Evolutionary conservation across 2,329 filamentous ascomycete genomes (phyloP), one percentile per base, ranked within the genome.

Genomic region (Aspergillus sp.): DNA sequence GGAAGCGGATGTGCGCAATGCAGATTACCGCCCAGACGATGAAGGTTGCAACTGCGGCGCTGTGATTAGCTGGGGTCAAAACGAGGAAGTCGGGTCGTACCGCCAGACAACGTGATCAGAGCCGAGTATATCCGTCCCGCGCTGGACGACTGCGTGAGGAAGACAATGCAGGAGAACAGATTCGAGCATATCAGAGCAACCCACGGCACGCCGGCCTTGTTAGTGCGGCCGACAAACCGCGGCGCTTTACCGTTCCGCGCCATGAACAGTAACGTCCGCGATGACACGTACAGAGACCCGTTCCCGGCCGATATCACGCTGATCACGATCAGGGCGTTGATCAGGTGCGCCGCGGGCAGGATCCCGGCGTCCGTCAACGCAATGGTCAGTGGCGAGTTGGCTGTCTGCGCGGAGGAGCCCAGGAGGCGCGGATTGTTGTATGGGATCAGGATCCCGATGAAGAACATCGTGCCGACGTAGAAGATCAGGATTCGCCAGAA

Each of bases 301-400:
- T 88, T 88, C 44, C 80, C 73, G 12, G 81, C 80, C 1, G 72
- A 78, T 24, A 85, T 64, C 34, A 82, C 82, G 8, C 82, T 83
- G 6, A 84, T 64, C 31, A 88, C 70, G 47, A 85, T 83, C 48
- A 85, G 80, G 24, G 77, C 80, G 43, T 88, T 88, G 62, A 88
- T 81, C 1, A 88, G 69, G 50, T 88, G 76, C 1, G 82, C 79
- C 34, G 80, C 82, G 15, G 73, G 75, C 34, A 80, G 58, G 73
- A 80, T 86, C 1, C 82, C 82, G 1, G 82, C 82, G 37, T 75
- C 83, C 40, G 80, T 74, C 28, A 88, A 73, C 1, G 80, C 80
- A 38, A 85, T 73, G 0, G 80, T 85, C 71, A 85, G 81, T 1
- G 80, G 80, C 13, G 76, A 82, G 56, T 80, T 72, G 15, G 85